Evolutionary conservation across 495 filamentous ascomycete genomes (phyloP), one percentile per base, ranked within the genome.

Genomic region (Niebla homalea): DNA sequence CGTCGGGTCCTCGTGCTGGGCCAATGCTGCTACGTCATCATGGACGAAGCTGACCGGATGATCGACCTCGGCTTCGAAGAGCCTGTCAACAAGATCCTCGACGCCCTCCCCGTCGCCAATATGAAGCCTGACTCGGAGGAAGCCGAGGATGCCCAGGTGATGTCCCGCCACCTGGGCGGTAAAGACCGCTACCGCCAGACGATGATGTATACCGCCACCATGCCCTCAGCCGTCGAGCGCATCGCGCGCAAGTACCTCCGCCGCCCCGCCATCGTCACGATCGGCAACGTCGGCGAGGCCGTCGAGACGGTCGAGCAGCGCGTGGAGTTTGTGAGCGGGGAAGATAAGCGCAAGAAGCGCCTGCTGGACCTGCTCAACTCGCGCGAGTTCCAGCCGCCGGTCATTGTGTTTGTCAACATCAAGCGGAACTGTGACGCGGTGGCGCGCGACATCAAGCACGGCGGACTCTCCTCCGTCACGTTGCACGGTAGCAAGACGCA

Each of bases 121-220:
- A 86, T 96, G 67, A 98, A 98, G 67, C 92, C 92, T 0, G 92
- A 98, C 60, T 85, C 81, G 0, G 92, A 97, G 35, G 90, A 89
- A 55, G 92, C 93, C 25, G 92, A 98, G 65, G 77, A 97, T 63
- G 74, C 89, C 0, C 67, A 75, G 42, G 77, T 81, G 4, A 97
- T 97, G 93, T 84, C 76, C 50, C 80, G 79, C 38, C 86, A 87
- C 50, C 67, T 93, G 2, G 83, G 84, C 36, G 82, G 85, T 26
- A 86, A 87, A 60, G 85, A 94, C 61, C 77, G 85, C 15, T 99
- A 97, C 67, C 71, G 92, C 48, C 93, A 99, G 65, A 99, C 92
- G 2, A 99, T 99, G 92, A 99, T 99, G 92, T 99, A 97, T 77
- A 99, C 93, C 50, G 92, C 92, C 11, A 99, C 92, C 23, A 99